Base-by-base conservation (phyloP, 2,329 filamentous ascomycete genomes). In the Penicillium sp. region DNA sequence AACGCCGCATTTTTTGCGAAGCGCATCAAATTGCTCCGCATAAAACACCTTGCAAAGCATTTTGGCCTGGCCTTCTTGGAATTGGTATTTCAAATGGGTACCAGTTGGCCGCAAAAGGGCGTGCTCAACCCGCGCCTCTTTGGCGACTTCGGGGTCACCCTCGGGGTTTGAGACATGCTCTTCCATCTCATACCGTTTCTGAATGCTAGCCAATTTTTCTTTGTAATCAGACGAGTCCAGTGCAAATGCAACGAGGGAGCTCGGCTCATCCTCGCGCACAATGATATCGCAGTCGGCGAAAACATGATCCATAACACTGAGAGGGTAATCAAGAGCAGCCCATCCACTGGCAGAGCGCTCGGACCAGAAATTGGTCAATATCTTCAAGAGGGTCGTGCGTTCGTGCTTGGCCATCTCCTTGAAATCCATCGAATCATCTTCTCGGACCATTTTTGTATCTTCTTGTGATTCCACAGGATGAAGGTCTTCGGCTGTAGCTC, bases 1-100 rank as follows among this genome's bases (percentile, higher is more conserved):
- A 8, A 97, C 89, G 15, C 93, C 93, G 62, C 93, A 97, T 74
- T 96, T 97, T 54, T 90, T 85, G 53, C 94, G 86, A 37, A 99
- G 82, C 3, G 94, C 94, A 74, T 99, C 94, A 65, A 99, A 99
- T 60, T 97, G 94, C 72, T 97, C 94, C 0, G 94, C 94, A 67
- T 95, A 99, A 74, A 99, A 97, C 45, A 99, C 94, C 75, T 99
- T 99, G 79, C 95, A 97, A 48, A 93, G 88, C 84, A 97, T 96
- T 67, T 89, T 90, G 3, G 95, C 93, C n/a, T 89, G 87, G 0
- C 93, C 92, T 70, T 97, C 92, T 26, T 88, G 88, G 75, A 97
- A 99, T 57, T 96, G 91, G 70, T 97, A 99, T 69, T 95, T 95
- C 63, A 97, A 86, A 73, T 99, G 94, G 1, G 91, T 96, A 35